phyloP scores from a whole-genome alignment of 768 basidiomycete genomes.

The Exidia glandulosa region DNA sequence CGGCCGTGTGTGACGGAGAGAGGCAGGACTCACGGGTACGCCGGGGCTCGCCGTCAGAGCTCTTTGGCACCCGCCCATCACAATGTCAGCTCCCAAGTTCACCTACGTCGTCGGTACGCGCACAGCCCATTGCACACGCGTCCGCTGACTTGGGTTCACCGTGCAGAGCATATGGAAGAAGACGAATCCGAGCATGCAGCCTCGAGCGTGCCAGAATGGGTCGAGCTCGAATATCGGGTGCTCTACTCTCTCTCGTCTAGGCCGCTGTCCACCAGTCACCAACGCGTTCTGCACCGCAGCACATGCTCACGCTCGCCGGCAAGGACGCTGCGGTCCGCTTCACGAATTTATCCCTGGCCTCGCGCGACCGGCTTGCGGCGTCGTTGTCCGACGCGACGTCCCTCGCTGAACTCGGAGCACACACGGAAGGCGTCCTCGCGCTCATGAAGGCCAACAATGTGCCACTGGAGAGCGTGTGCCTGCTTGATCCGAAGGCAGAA shows the following conservation, averaged over 20 bases:
- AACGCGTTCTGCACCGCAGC: conserved; percentile 30
- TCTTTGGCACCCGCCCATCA: not conserved
- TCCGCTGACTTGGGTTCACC: not conserved
- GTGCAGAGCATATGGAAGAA: conserved; percentile 86
- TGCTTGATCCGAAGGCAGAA: conserved; percentile 87
- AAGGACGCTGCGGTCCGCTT: conserved; percentile 58
- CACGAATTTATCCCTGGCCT: conserved; percentile 73
- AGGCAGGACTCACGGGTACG: too few species aligned
- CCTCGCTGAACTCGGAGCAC: conserved; percentile 32
- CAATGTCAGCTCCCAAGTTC: not conserved
- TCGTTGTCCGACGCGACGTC: conserved; percentile 14
- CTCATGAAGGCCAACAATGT: conserved; percentile 38
- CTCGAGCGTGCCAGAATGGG: conserved; percentile 70
- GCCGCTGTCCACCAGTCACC: not conserved
- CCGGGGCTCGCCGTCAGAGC: not conserved
- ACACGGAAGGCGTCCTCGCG: conserved; percentile 43
- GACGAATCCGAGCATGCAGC: conserved; percentile 53
- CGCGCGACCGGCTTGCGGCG: conserved; percentile 40
- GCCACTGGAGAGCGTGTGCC: conserved; percentile 57
- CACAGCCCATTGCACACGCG: not conserved
- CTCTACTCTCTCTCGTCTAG: conserved; percentile 4
- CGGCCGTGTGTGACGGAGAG: too few species aligned
- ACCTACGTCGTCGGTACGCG: conserved; percentile 1
- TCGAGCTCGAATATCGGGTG: conserved; percentile 84
- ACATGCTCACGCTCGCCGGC: conserved; percentile 77